A percentile compares a stretch with the other conserved stretches of the same genome.
Conservation (phyloP, 1,139 yeast genomes). For the Scheffersomyces insectosa region DNA sequence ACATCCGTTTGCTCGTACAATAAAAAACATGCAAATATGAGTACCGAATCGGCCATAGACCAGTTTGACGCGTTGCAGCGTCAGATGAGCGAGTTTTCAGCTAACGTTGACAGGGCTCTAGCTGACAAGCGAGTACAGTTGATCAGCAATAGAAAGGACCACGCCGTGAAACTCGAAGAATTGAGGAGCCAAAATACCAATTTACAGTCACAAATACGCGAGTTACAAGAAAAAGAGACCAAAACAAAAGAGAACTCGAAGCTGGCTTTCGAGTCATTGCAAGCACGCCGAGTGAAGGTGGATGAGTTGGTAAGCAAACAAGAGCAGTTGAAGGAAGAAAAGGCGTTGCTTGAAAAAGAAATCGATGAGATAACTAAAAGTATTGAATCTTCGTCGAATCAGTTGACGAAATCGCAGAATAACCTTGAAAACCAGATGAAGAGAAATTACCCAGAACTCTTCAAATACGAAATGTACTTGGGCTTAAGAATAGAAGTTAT, state of each 20-base stretch:
- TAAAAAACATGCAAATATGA: no score
- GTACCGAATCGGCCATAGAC: slow-evolving; percentile 14
- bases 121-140: slow-evolving; percentile 27
- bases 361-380: slow-evolving; percentile 27
- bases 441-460: slow-evolving; percentile 40
- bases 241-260: slow-evolving; percentile 23
- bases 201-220: slow-evolving; percentile 24
- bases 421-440: slow-evolving; percentile 26
- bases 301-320: slow-evolving; percentile 28
- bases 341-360: slow-evolving; percentile 24
- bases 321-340: slow-evolving; percentile 19
- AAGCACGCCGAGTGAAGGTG: slow-evolving; percentile 18
- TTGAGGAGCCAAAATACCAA: slow-evolving; percentile 27
- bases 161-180: slow-evolving; percentile 28
- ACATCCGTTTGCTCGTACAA: no score
- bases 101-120: slow-evolving; percentile 25
- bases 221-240: slow-evolving; percentile 18
- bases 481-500: slow-evolving; percentile 48
- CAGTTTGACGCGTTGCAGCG: slow-evolving; percentile 28
- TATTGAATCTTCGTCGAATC: slow-evolving; percentile 19
- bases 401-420: slow-evolving; percentile 18
- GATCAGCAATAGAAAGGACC: slow-evolving; percentile 29
- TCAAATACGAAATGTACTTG: slow-evolving; percentile 44
- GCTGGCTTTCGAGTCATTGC: slow-evolving; percentile 16
- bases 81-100: slow-evolving; percentile 33